These are phyloP conservation scores for Datisca glomerata DNA, from an alignment of 306 rosid genomes.

Conservation along the genomic window DNA sequence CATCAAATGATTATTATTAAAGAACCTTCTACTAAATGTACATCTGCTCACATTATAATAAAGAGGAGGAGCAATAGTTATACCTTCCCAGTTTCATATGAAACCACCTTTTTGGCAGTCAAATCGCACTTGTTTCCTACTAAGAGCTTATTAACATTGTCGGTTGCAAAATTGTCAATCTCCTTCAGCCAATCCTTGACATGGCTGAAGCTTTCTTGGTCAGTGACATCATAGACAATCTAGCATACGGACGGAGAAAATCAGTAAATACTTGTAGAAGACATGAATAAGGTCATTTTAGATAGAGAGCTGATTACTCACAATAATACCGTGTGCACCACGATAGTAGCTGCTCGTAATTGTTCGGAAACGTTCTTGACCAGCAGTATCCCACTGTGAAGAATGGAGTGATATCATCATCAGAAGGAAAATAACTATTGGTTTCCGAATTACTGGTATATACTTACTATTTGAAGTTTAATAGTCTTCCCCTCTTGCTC, in stretches of 20 bases:
- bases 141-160: slow-evolving; percentile 42
- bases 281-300: too few relatives aligned
- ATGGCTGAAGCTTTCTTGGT: slow-evolving; percentile 45
- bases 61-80: neutral
- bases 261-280: neutral
- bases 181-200: slow-evolving; percentile 43
- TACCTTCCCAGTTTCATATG: neutral
- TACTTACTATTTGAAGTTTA: slow-evolving; percentile 41
- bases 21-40: neutral
- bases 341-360: slow-evolving; percentile 53
- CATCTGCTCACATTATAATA: too few relatives aligned
- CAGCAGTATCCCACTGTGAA: slow-evolving; percentile 44
- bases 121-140: slow-evolving; percentile 36
- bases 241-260: slow-evolving; percentile 11
- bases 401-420: neutral
- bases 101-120: neutral
- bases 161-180: slow-evolving; percentile 38
- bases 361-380: slow-evolving; percentile 50
- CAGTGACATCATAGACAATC: slow-evolving; percentile 48
- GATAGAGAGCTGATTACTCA: too few relatives aligned
- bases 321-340: slow-evolving; percentile 53
- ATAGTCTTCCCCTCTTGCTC: slow-evolving; percentile 50
- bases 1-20: neutral
- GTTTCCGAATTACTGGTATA: neutral
- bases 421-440: neutral